A percentile compares a stretch with the other conserved stretches of the same genome.
phyloP scores from a whole-genome alignment of 345 rosid genomes.

The Capsella bursapastoris region DNA sequence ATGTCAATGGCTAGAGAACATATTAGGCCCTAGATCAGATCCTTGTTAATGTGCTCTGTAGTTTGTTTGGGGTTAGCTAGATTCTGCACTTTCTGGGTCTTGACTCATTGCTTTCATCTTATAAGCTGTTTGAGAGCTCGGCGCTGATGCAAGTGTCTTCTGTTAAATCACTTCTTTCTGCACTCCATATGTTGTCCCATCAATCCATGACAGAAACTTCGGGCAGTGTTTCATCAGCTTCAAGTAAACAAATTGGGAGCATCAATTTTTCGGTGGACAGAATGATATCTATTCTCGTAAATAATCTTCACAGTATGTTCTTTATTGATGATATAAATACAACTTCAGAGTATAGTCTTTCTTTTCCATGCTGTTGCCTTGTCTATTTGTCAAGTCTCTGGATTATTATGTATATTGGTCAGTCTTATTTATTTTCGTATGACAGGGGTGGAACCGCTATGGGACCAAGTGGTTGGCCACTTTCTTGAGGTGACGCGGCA shows the following conservation, averaged over 20 bases:
- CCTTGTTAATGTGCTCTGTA: constrained; percentile 16
- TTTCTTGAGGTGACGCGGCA: constrained; percentile 74
- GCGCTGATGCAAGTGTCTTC: constrained; percentile 96
- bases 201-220: constrained; percentile 82
- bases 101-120: constrained; percentile 52
- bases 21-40: constrained; percentile 12
- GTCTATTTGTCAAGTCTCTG: constrained; percentile 16
- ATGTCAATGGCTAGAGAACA: constrained; percentile 18
- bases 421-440: constrained; percentile 15
- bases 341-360: constrained; percentile 14
- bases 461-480: constrained; percentile 95
- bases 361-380: constrained; percentile 23
- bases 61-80: constrained; percentile 10
- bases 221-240: constrained; percentile 70
- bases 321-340: constrained; percentile 17
- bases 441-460: constrained; percentile 87
- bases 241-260: constrained; percentile 78
- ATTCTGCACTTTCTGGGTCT: constrained; percentile 38
- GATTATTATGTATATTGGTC: constrained; percentile 23
- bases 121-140: constrained; percentile 96
- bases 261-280: constrained; percentile 90
- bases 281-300: constrained; percentile 89
- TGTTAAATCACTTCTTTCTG: constrained; percentile 94
- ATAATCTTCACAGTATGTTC: constrained; percentile 93
- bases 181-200: constrained; percentile 78